These are phyloP conservation scores for Rauvolfia tetraphylla DNA, from an alignment of 257 asterid genomes.

Conservation along the genomic window DNA sequence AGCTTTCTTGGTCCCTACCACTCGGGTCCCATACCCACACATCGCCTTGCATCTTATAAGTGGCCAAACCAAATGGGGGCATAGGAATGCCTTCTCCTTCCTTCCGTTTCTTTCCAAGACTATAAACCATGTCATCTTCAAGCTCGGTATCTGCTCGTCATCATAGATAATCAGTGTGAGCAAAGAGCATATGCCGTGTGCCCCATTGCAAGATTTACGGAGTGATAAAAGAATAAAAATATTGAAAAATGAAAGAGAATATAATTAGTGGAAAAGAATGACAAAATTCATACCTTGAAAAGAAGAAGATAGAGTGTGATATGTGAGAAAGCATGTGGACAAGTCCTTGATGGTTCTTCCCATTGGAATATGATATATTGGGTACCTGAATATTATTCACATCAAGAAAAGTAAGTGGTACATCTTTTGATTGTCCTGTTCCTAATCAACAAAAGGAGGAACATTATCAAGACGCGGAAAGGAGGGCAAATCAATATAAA, in stretches of 20 bases:
- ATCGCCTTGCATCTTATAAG: constrained; percentile 51
- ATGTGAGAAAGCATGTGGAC: constrained; percentile 50
- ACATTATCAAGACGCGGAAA: constrained; percentile 1
- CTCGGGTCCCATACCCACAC: constrained; percentile 41
- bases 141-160: constrained; percentile 33
- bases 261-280: not conserved
- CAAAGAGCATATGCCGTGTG: not conserved
- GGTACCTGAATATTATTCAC: constrained; percentile 40
- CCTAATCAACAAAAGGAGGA: not conserved
- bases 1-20: constrained; percentile 48
- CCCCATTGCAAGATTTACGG: not conserved
- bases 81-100: constrained; percentile 41
- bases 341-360: constrained; percentile 47
- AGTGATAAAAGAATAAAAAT: not conserved
- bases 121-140: constrained; percentile 27
- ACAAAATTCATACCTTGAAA: constrained; percentile 36
- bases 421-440: not conserved
- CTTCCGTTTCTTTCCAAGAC: constrained; percentile 24
- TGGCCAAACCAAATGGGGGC: constrained; percentile 48
- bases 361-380: constrained; percentile 53
- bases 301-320: constrained; percentile 55
- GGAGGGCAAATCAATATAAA: not conserved
- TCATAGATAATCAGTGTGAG: not conserved
- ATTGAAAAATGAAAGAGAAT: constrained; percentile 6
- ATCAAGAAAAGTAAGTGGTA: constrained; percentile 12